Evolutionary conservation across 495 filamentous ascomycete genomes (phyloP), one percentile per base, ranked within the genome.

Genomic region (Darksidea phi): DNA sequence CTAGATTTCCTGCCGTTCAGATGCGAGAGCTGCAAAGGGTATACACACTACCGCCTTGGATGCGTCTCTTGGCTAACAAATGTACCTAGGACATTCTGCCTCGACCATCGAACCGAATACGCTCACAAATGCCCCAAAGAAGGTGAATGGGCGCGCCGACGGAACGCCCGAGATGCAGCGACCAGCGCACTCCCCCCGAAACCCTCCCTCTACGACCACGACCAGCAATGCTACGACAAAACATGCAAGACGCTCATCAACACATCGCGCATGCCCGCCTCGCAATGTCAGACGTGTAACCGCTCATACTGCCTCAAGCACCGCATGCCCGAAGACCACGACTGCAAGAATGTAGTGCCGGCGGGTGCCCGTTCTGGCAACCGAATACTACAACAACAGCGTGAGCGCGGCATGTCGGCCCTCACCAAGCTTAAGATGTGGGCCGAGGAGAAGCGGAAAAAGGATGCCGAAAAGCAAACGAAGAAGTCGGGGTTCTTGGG

Each of bases 1-100:
- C 88, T 97, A 47, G 95, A 97, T 77, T 97, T 97, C 77, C 86
- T 98, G 11, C 94, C 94, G 38, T 98, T 97, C 77, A 81, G 84
- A 66, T 98, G 94, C 80, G 88, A 94, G 74, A 91, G 86, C 71
- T 98, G 94, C 69, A 78, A 76, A 67, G 81, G 74, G 71, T 74
- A 57, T 20, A 66, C 62, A 20, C 56, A 21, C n/a, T 0, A 48
- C 54, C 34, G 43, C 11, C 11, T 56, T 46, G 24, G 25, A 1
- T 18, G 17, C 3, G 15, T 43, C 3, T 13, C 21, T 17, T 26
- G 37, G 21, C 48, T 34, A 20, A 20, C 18, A 32, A 18, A 32
- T 32, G 28, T 69, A 67, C 71, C 64, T n/a, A 82, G 86, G 47
- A 95, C 87, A 48, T 98, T 85, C 80, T 98, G 94, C 73, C 88